Evolutionary conservation across 129 eudicot species (phyloP).

Genomic region (Flaveria trinervia): DNA sequence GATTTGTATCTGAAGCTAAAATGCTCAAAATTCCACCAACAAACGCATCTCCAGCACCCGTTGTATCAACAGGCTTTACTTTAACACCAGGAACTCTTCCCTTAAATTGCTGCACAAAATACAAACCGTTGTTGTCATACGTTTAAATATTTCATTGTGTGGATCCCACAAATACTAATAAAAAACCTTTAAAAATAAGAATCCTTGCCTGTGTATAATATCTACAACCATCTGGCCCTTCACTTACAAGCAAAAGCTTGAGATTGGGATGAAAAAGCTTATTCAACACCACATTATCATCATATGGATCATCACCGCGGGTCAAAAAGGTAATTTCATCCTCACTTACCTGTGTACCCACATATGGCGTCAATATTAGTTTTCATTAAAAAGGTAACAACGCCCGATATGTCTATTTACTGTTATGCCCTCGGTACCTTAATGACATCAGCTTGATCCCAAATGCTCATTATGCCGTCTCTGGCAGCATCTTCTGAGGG

Average conservation of each 20-base stretch:
- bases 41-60: slow-evolving; percentile 52
- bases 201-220: slow-evolving; percentile 56
- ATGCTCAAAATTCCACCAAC: slow-evolving; percentile 57
- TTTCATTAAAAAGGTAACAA: not conserved
- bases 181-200: not conserved
- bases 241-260: slow-evolving; percentile 64
- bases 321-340: slow-evolving; percentile 61
- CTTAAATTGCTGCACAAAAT: slow-evolving; percentile 40
- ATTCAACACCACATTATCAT: slow-evolving; percentile 47
- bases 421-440: slow-evolving; percentile 39
- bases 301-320: slow-evolving; percentile 40
- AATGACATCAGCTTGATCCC: slow-evolving; percentile 66
- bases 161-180: slow-evolving; percentile 1
- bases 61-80: slow-evolving; percentile 44
- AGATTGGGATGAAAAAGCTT: slow-evolving; percentile 56
- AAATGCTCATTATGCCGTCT: slow-evolving; percentile 59
- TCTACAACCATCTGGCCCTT: slow-evolving; percentile 60
- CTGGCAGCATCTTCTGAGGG: slow-evolving; percentile 61
- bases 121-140: not conserved
- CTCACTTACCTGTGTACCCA: slow-evolving; percentile 45
- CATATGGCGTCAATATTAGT: not conserved
- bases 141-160: not conserved
- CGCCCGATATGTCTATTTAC: not conserved
- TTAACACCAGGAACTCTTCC: slow-evolving; percentile 45
- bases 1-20: slow-evolving; percentile 60